phyloP scores from a whole-genome alignment of 495 filamentous ascomycete genomes.

The Neurospora cerealis region DNA sequence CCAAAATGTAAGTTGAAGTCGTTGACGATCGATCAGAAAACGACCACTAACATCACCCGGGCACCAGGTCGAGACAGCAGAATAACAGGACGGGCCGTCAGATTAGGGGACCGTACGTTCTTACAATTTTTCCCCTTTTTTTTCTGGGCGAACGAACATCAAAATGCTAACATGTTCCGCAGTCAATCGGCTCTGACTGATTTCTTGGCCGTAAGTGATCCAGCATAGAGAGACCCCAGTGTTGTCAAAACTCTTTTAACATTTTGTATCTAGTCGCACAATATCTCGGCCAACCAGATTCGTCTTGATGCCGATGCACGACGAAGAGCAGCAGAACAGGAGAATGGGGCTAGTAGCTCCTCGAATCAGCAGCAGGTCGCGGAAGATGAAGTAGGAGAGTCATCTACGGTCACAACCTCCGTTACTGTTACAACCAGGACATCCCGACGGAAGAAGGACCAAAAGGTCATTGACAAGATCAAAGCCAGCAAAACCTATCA shows the following conservation, averaged over 20 bases:
- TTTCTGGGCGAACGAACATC: background rate
- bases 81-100: slow-evolving; percentile 6
- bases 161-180: background rate
- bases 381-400: slow-evolving; percentile 8
- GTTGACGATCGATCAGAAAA: background rate
- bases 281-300: slow-evolving; percentile 79
- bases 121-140: background rate
- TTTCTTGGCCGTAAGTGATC: slow-evolving; percentile 56
- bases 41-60: background rate
- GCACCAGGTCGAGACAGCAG: slow-evolving; percentile 14
- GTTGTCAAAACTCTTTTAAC: background rate
- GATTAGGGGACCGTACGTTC: slow-evolving; percentile 27
- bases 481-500: slow-evolving; percentile 73
- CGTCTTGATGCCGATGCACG: slow-evolving; percentile 45
- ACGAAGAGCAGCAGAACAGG: slow-evolving; percentile 38
- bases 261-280: slow-evolving; percentile 54
- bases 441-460: slow-evolving; percentile 42
- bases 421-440: slow-evolving; percentile 4
- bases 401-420: slow-evolving; percentile 3
- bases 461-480: slow-evolving; percentile 59
- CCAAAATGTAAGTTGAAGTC: background rate
- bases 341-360: slow-evolving; percentile 1
- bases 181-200: slow-evolving; percentile 69
- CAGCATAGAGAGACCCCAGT: background rate
- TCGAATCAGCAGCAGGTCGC: background rate